Evolutionary conservation across 495 filamentous ascomycete species (phyloP).

Genomic region (Tuber microsphaerosporum): DNA sequence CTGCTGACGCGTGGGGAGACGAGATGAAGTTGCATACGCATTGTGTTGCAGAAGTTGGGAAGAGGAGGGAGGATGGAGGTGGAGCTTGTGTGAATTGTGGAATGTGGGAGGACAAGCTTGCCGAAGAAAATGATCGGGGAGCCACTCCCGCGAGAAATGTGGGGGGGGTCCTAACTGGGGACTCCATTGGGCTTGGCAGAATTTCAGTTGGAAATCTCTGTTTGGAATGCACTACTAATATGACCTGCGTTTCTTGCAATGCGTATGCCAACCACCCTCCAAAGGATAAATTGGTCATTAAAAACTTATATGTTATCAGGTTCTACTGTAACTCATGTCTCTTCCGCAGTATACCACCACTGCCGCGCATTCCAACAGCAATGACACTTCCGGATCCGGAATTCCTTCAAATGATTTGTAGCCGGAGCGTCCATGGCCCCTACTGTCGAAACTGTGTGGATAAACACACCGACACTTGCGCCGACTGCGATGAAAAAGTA

Average conservation of each 20-base stretch:
- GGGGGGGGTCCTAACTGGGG: constrained; percentile 23
- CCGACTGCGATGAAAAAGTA: constrained; percentile 9
- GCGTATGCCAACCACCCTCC: constrained; percentile 6
- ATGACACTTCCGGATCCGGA: background rate
- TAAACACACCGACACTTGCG: constrained; percentile 8
- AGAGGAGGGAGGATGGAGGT: constrained; percentile 20
- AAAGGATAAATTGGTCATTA: background rate
- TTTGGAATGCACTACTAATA: constrained; percentile 23
- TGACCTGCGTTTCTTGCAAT: constrained; percentile 35
- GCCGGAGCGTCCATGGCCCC: constrained; percentile 14
- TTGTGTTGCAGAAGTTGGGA: constrained; percentile 29
- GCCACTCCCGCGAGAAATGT: constrained; percentile 11
- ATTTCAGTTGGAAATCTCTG: constrained; percentile 27
- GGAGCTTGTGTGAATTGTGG: constrained; percentile 29
- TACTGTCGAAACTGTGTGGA: constrained; percentile 21
- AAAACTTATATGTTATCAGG: background rate
- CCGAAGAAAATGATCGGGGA: constrained; percentile 9
- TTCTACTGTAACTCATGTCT: constrained; percentile 25
- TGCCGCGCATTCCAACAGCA: constrained; percentile 14
- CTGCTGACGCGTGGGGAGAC: background rate
- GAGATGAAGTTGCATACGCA: constrained; percentile 24
- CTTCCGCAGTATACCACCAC: background rate
- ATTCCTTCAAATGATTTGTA: constrained; percentile 21
- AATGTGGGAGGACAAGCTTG: constrained; percentile 33
- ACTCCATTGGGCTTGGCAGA: constrained; percentile 24